phyloP scores from a whole-genome alignment of 2,329 filamentous ascomycete genomes.

The Rutstroemia sp. region DNA sequence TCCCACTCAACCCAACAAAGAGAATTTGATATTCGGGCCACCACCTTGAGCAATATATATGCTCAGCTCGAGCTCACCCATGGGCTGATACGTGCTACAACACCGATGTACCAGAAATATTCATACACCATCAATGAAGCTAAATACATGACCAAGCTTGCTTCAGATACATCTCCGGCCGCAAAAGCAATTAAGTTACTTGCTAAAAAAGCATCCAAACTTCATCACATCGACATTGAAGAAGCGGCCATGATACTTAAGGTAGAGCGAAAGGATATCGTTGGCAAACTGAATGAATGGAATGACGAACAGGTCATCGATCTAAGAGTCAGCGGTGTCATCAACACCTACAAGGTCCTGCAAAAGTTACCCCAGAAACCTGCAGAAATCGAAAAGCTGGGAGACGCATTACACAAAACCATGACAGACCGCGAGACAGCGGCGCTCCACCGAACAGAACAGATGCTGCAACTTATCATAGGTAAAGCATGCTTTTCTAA shows the following conservation, averaged over 20 bases:
- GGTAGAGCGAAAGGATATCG: constrained; percentile 38
- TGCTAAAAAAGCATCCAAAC: constrained; percentile 36
- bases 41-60: constrained; percentile 45
- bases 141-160: constrained; percentile 28
- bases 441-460: constrained; percentile 41
- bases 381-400: constrained; percentile 37
- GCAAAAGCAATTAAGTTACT: constrained; percentile 37
- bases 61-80: constrained; percentile 55
- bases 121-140: constrained; percentile 35
- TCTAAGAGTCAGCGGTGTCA: constrained; percentile 44
- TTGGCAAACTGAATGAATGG: constrained; percentile 48
- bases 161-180: constrained; percentile 34
- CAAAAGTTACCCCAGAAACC: constrained; percentile 37
- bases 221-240: constrained; percentile 43
- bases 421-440: constrained; percentile 46
- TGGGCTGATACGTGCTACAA: constrained; percentile 47
- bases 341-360: constrained; percentile 46
- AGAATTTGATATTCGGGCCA: constrained; percentile 46
- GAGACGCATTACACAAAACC: constrained; percentile 40
- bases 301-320: constrained; percentile 42
- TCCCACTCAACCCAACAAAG: constrained; percentile 38
- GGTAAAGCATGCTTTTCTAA: constrained; percentile 43
- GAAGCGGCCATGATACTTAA: constrained; percentile 27
- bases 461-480: constrained; percentile 48
- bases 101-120: constrained; percentile 50